Evolutionary conservation across 139 green algal species (phyloP).

Genomic region (Astrephomene gubernaculifera): DNA sequence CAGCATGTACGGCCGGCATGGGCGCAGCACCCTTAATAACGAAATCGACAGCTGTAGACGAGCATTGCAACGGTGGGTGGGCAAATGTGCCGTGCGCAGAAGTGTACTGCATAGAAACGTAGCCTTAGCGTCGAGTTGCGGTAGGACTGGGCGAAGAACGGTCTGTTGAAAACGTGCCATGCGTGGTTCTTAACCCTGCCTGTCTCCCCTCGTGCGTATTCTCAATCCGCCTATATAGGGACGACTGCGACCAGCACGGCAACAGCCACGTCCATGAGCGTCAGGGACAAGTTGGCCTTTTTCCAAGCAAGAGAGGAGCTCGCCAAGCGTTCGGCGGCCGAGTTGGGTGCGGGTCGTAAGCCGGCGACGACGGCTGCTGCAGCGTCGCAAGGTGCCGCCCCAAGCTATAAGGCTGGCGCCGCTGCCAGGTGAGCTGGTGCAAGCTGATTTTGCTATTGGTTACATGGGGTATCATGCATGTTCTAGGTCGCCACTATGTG

Average conservation of each 20-base stretch:
- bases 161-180: no score
- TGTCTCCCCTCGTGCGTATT: no score
- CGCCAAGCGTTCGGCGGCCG: neutral
- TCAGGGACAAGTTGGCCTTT: conserved; percentile 40
- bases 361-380: neutral
- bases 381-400: neutral
- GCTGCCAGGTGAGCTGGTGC: neutral
- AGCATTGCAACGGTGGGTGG: conserved; percentile 8
- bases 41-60: neutral
- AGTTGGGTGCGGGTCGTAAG: neutral
- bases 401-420: conserved; percentile 26
- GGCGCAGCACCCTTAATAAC: neutral
- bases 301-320: conserved; percentile 40
- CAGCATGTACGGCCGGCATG: neutral
- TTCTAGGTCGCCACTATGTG: no score
- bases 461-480: no score
- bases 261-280: neutral
- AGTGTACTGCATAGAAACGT: no score
- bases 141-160: no score
- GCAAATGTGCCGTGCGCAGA: no score
- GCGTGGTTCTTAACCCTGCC: no score
- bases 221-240: no score
- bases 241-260: neutral
- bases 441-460: no score
- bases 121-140: no score